Conservation (phyloP, 768 basidiomycete genomes). For the Udeniomyces megalosporus region DNA sequence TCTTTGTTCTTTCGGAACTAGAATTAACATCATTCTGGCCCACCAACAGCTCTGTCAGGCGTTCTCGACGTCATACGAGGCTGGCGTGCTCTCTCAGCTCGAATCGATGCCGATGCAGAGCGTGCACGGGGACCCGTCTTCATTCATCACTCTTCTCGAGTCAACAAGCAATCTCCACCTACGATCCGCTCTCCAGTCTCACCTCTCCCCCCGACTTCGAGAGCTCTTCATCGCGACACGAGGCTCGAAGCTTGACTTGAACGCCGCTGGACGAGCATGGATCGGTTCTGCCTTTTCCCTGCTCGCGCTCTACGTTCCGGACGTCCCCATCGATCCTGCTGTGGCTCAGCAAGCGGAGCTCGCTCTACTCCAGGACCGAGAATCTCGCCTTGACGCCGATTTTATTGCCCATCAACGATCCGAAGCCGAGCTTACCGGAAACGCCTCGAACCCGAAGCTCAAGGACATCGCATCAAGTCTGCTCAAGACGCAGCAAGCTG, state of each 20-base stretch:
- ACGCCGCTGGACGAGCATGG: conserved; percentile 40
- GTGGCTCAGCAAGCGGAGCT: conserved; percentile 40
- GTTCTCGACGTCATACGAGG: conserved; percentile 17
- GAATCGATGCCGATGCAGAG: neutral
- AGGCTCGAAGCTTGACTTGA: conserved; percentile 22
- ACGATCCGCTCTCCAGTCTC: neutral
- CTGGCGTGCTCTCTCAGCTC: neutral
- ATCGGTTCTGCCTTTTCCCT: conserved; percentile 45
- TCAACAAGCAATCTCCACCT: conserved; percentile 7
- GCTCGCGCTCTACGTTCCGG: conserved; percentile 59
- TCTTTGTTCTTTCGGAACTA: neutral
- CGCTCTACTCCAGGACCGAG: conserved; percentile 36
- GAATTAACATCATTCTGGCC: neutral
- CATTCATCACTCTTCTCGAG: neutral
- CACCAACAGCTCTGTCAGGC: neutral
- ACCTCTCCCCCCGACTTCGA: neutral
- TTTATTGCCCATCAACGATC: conserved; percentile 40
- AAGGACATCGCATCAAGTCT: neutral
- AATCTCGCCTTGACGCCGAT: conserved; percentile 36
- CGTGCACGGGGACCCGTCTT: neutral
- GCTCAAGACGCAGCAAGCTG: neutral
- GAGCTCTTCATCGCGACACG: conserved; percentile 6
- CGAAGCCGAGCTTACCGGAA: conserved; percentile 45
- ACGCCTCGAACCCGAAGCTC: conserved; percentile 32
- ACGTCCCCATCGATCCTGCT: conserved; percentile 73